These are phyloP conservation scores for Xerocomus brunneocitrinus DNA, from an alignment of 768 basidiomycete species.

Conservation along the genomic window DNA sequence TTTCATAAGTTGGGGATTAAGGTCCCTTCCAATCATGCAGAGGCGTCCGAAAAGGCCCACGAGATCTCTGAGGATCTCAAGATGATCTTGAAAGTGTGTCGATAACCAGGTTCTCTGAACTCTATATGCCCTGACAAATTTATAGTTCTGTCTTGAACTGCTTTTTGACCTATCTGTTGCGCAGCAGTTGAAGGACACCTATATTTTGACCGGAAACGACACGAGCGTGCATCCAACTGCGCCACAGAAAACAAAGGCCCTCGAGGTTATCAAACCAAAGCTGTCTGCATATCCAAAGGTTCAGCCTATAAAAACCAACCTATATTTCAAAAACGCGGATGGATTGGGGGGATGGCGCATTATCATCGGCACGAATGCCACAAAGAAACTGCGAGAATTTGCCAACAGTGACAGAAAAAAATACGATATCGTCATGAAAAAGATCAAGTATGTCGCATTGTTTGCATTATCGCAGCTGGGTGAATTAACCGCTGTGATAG, in stretches of 20 bases:
- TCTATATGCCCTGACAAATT: not conserved
- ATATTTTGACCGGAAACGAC: not conserved
- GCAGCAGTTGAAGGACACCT: conserved; percentile 7
- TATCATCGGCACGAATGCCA: conserved; percentile 15
- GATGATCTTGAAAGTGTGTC: conserved; percentile 27
- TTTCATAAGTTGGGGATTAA: conserved; percentile 29
- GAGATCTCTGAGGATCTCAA: conserved; percentile 26
- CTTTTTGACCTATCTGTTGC: not conserved
- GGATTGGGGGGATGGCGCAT: conserved; percentile 66
- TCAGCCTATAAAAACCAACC: conserved; percentile 56
- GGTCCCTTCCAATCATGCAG: conserved; percentile 24
- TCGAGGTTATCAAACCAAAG: conserved; percentile 1
- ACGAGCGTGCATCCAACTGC: not conserved
- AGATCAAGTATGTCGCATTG: conserved; percentile 49
- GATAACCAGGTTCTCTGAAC: too few relatives aligned
- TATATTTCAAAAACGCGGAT: conserved; percentile 54
- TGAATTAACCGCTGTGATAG: conserved; percentile 29
- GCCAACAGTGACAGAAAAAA: conserved; percentile 42
- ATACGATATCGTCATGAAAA: conserved; percentile 59
- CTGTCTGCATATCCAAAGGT: conserved; percentile 41
- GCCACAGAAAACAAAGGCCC: not conserved
- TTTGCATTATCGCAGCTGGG: not conserved
- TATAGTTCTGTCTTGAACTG: too few relatives aligned
- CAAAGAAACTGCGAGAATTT: conserved; percentile 6
- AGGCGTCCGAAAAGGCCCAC: conserved; percentile 11